A percentile compares a stretch with the other conserved stretches of the same genome.
These are phyloP conservation scores for Euptelea pleiosperma DNA, from an alignment of 164 flowering plant species.

Conservation along the genomic window DNA sequence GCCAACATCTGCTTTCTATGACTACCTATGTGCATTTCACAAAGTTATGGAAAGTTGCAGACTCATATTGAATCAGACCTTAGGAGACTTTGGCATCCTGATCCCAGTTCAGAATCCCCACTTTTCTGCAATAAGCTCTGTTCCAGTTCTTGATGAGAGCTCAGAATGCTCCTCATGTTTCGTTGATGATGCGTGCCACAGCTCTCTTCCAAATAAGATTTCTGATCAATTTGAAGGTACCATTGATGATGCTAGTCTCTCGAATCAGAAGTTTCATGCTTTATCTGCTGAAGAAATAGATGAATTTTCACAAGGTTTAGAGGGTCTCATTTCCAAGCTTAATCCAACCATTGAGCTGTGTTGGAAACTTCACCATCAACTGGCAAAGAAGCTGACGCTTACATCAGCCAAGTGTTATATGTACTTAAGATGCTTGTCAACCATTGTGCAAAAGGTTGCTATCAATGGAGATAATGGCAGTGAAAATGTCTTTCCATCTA, in stretches of 20 bases:
- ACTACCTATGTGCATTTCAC: slow-evolving; percentile 77
- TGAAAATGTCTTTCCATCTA: slow-evolving; percentile 21
- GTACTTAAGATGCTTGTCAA: slow-evolving; percentile 54
- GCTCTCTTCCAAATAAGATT: slow-evolving; percentile 7
- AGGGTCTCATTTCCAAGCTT: slow-evolving; percentile 49
- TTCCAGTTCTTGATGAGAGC: slow-evolving; percentile 13
- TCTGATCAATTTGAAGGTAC: slow-evolving; percentile 26
- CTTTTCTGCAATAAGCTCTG: slow-evolving; percentile 21
- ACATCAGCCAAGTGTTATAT: slow-evolving; percentile 52
- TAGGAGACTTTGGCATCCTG: slow-evolving; percentile 32
- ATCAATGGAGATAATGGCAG: slow-evolving; percentile 22
- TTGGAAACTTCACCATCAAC: slow-evolving; percentile 71
- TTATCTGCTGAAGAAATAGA: slow-evolving; percentile 44
- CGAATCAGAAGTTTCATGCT: slow-evolving; percentile 22
- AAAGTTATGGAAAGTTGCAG: slow-evolving; percentile 55
- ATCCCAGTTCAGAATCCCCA: slow-evolving; percentile 34
- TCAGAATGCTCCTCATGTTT: slow-evolving; percentile 31
- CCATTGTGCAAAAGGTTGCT: slow-evolving; percentile 26
- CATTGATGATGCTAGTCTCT: slow-evolving; percentile 16
- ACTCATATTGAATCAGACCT: slow-evolving; percentile 34
- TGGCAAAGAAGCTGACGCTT: slow-evolving; percentile 53
- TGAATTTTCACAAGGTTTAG: slow-evolving; percentile 42
- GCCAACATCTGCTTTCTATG: slow-evolving; percentile 51
- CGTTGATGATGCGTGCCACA: slow-evolving; percentile 34
- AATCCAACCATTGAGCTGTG: slow-evolving; percentile 57